Conservation (phyloP, 305 asterid species). For the Withania somnifera region DNA sequence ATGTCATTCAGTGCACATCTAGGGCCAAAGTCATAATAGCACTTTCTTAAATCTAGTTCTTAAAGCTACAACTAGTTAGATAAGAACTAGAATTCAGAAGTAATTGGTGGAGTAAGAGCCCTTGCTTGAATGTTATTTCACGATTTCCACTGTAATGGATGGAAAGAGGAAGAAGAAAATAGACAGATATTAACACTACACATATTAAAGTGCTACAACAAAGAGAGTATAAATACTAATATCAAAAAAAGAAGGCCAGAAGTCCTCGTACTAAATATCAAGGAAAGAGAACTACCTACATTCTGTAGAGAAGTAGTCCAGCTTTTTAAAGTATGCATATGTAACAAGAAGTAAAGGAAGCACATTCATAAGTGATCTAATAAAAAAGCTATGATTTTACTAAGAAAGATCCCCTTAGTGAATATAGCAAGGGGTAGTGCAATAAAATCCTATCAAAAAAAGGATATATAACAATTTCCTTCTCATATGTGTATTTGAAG, state of each 20-base stretch:
- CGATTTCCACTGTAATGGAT: not conserved
- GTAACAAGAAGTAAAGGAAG: conserved; percentile 61
- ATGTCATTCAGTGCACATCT: too few relatives aligned
- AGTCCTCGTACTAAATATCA: too few relatives aligned
- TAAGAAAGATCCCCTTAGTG: not conserved
- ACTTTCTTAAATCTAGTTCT: too few relatives aligned
- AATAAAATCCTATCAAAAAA: not conserved
- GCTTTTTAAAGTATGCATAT: conserved; percentile 89
- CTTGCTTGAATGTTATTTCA: too few relatives aligned
- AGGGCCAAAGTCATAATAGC: too few relatives aligned
- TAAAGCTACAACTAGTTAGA: too few relatives aligned
- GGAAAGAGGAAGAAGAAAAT: not conserved
- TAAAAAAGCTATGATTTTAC: not conserved
- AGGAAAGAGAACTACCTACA: conserved; percentile 48
- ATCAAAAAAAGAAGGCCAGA: too few relatives aligned
- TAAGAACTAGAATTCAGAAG: too few relatives aligned
- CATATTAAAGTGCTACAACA: not conserved
- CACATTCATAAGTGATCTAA: conserved; percentile 8
- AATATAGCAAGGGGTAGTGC: not conserved
- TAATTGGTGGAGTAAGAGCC: too few relatives aligned
- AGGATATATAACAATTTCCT: conserved; percentile 99
- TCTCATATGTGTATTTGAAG: conserved; percentile 93
- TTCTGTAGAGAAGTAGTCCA: conserved; percentile 98
- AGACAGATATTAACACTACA: not conserved
- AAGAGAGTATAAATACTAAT: too few relatives aligned